Evolutionary conservation across 495 filamentous ascomycete species (phyloP), one percentile per base, ranked within the genome.

Genomic region (Penicillium robsamsonii): DNA sequence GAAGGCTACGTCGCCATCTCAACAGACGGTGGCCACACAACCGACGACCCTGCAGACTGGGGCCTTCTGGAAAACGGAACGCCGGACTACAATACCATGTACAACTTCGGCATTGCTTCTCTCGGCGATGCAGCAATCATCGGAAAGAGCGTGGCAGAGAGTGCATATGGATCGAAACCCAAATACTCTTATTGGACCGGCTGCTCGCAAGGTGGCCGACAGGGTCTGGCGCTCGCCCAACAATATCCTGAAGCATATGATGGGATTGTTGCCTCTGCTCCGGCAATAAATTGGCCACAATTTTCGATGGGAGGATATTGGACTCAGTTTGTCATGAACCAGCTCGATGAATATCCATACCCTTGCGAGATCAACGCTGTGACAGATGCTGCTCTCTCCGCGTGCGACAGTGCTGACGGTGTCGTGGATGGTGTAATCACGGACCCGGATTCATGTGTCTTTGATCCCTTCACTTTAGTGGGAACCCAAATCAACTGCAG

Each of bases 211-310:
- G 79, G 77, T 4, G 79, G 79, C 13, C 64, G 73, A 12, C 73
- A 81, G 60, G 79, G 78, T 10, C 60, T 75, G 24, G 73, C 72
- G 60, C 53, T 68, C 6, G 74, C 72, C 8, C 69, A 79, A 52
- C 62, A 70, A 25, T 78, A 66, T 58, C 78, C 78, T 0, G 61
- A 59, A 7, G 65, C 70, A 5, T 81, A 82, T 58, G 82, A 90
- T 59, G 87, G 87, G n/a, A 82, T 84, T 15, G 61, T 87, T n/a
- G 76, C 79, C 17, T 79, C 77, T 6, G 77, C 81, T 17, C 79
- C 71, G 13, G 65, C 70, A 37, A 55, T 71, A 25, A 74, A 70
- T 50, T 79, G 73, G 63, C 69, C 69, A 18, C 71, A 71, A 24
- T 61, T 80, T 8, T 40, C 55, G 0, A 25, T 59, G 3, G 53